phyloP scores from a whole-genome alignment of 805 yeast species.

The Metschnikowia picachoensis region DNA sequence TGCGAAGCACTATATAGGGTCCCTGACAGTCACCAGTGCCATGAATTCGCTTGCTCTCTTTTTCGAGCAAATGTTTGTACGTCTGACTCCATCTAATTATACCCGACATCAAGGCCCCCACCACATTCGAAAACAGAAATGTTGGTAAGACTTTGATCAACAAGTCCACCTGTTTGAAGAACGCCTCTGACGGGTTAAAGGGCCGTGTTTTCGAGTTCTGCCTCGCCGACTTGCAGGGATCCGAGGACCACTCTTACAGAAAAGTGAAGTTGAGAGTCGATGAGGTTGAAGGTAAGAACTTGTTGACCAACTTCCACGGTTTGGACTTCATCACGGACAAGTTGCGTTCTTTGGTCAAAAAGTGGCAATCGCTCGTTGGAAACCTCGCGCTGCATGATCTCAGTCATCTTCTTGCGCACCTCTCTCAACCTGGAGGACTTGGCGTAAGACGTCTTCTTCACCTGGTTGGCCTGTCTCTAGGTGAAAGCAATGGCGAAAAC shows the following conservation, averaged over 20 bases:
- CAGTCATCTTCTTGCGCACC: constrained; percentile 94
- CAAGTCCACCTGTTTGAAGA: constrained; percentile 97
- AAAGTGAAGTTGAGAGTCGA: constrained; percentile 96
- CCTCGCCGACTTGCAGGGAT: constrained; percentile 96
- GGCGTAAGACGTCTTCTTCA: constrained; percentile 97
- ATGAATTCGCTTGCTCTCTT: no score
- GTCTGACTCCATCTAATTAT: no score
- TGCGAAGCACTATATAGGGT: no score
- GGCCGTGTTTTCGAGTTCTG: constrained; percentile 96
- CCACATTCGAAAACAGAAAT: constrained; percentile 96
- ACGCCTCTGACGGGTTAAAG: constrained; percentile 96
- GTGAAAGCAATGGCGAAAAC: constrained; percentile 98
- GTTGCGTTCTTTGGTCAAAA: constrained; percentile 95
- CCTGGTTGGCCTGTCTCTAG: constrained; percentile 94
- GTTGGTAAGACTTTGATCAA: constrained; percentile 98
- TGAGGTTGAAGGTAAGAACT: constrained; percentile 98
- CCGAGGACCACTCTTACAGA: constrained; percentile 98
- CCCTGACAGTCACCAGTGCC: no score
- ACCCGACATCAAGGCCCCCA: constrained; percentile 97
- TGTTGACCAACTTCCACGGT: constrained; percentile 99
- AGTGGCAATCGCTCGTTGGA: constrained; percentile 97
- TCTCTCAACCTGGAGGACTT: constrained; percentile 96
- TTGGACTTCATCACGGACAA: constrained; percentile 97
- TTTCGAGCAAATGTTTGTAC: no score
- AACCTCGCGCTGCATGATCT: constrained; percentile 95